Evolutionary conservation across 495 filamentous ascomycete genomes (phyloP).

Genomic region (Penicillium bialowiezense): DNA sequence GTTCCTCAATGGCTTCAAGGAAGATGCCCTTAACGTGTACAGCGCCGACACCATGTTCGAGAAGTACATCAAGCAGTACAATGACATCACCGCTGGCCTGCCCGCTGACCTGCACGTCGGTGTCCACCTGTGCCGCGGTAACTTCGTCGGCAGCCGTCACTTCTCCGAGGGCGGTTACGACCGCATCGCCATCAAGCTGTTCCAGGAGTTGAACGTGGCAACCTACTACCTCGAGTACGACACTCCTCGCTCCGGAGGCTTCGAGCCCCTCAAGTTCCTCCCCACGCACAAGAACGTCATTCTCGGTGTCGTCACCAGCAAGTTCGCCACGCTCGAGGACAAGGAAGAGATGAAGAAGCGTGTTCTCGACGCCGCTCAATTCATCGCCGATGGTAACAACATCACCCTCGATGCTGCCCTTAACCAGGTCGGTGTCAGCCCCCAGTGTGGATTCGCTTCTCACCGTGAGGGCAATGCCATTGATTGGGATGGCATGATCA

Average conservation of each 20-base stretch:
- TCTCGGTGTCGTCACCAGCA: slow-evolving; percentile 70
- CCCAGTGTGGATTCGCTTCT: slow-evolving; percentile 79
- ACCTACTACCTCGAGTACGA: slow-evolving; percentile 87
- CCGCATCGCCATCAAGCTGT: slow-evolving; percentile 74
- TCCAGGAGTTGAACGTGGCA: slow-evolving; percentile 69
- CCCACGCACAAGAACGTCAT: slow-evolving; percentile 75
- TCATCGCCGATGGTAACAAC: slow-evolving; percentile 66
- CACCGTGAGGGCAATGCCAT: slow-evolving; percentile 67
- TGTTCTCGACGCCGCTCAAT: slow-evolving; percentile 64
- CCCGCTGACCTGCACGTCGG: slow-evolving; percentile 71
- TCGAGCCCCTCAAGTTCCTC: slow-evolving; percentile 71
- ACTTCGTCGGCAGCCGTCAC: slow-evolving; percentile 74
- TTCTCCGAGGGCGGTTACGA: slow-evolving; percentile 82
- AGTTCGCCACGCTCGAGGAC: slow-evolving; percentile 70
- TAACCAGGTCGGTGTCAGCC: slow-evolving; percentile 66
- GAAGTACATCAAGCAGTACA: slow-evolving; percentile 74
- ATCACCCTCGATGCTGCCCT: slow-evolving; percentile 63
- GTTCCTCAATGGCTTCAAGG: slow-evolving; percentile 67
- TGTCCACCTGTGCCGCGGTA: slow-evolving; percentile 77
- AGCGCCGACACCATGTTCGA: slow-evolving; percentile 65
- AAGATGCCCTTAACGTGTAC: slow-evolving; percentile 52
- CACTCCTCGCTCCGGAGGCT: slow-evolving; percentile 69
- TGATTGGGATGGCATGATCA: slow-evolving; percentile 63
- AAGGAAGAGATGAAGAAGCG: slow-evolving; percentile 69
- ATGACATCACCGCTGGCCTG: slow-evolving; percentile 62